phyloP scores from a whole-genome alignment of 169 alveolate species.

The Plasmodium billcollinsi region DNA sequence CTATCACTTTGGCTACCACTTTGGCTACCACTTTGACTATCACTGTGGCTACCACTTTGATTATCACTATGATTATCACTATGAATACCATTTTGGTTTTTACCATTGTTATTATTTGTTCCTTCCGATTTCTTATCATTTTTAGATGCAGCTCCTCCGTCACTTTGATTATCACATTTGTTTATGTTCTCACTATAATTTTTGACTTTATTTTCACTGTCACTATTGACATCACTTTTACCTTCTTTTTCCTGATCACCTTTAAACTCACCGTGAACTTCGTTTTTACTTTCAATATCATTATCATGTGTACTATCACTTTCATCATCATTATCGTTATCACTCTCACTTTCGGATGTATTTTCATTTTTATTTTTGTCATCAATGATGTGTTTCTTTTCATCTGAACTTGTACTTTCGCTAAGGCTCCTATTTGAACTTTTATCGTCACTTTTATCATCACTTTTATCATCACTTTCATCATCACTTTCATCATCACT shows the following conservation, averaged over 20 bases:
- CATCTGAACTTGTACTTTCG: not conserved
- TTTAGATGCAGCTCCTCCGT: too few species aligned
- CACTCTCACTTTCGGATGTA: slow-evolving; percentile 6
- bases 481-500: not conserved
- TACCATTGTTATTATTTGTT: not conserved
- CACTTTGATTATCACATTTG: not conserved
- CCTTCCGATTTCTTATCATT: slow-evolving; percentile 1
- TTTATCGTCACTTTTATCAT: slow-evolving; percentile 14
- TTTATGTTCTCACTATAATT: not conserved
- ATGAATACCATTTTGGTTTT: too few species aligned
- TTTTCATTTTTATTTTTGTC: not conserved
- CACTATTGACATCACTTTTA: not conserved
- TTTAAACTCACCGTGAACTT: not conserved
- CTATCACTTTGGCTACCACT: too few species aligned
- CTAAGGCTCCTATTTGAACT: not conserved
- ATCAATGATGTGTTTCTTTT: not conserved
- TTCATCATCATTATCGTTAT: not conserved
- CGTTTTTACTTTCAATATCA: slow-evolving; percentile 2
- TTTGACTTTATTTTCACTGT: not conserved
- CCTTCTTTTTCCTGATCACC: not conserved
- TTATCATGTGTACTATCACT: slow-evolving; percentile 3
- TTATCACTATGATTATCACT: too few species aligned
- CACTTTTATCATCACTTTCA: not conserved
- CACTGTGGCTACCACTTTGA: too few species aligned
- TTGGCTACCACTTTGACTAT: too few species aligned